These are phyloP conservation scores for Fusarium liriodendri DNA, from an alignment of 2,329 filamentous ascomycete genomes.

Conservation along the genomic window DNA sequence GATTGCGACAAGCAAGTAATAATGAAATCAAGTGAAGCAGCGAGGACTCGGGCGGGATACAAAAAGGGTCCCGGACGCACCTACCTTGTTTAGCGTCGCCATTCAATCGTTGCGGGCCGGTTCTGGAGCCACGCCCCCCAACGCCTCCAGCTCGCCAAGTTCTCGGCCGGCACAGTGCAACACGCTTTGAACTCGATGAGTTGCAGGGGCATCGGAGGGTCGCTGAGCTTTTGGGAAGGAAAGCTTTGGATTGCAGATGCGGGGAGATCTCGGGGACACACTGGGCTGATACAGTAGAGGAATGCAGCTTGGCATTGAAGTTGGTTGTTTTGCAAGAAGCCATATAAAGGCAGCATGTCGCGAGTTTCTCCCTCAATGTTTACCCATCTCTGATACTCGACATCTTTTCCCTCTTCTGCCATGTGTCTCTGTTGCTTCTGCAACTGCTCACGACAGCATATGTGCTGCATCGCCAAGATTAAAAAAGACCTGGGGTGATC, in stretches of 20 bases:
- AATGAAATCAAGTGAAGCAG: slow-evolving; percentile 1
- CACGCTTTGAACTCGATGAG: not conserved
- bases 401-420: not conserved
- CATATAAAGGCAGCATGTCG: not conserved
- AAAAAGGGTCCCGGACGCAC: slow-evolving; percentile 39
- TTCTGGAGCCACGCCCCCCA: slow-evolving; percentile 25
- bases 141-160: not conserved
- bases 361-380: not conserved
- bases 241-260: not conserved
- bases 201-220: slow-evolving; percentile 1
- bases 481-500: not conserved
- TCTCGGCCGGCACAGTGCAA: slow-evolving; percentile 16
- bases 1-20: slow-evolving; percentile 25
- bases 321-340: not conserved
- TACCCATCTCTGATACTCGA: not conserved
- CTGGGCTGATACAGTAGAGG: not conserved
- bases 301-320: not conserved
- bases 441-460: not conserved
- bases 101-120: slow-evolving; percentile 18
- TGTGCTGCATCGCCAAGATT: not conserved
- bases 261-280: not conserved
- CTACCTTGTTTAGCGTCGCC: slow-evolving; percentile 25
- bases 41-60: slow-evolving; percentile 36
- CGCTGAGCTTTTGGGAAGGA: not conserved
- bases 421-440: not conserved